Conservation (phyloP, 495 filamentous ascomycete species). For the Lasiosphaeria miniovina region DNA sequence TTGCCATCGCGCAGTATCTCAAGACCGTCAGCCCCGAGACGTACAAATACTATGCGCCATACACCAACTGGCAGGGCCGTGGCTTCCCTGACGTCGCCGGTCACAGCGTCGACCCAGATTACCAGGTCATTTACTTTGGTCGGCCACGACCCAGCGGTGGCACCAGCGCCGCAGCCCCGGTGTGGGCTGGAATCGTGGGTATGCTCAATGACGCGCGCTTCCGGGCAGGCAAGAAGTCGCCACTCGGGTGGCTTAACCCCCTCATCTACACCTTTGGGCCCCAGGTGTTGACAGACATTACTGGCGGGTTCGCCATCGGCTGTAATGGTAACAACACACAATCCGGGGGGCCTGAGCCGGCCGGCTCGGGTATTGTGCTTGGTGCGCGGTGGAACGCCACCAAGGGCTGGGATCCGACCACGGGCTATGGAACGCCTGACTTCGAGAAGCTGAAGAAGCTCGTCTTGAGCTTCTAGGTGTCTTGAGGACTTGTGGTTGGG, state of each 20-base stretch:
- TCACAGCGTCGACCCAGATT: slow-evolving; percentile 44
- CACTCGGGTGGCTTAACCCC: slow-evolving; percentile 67
- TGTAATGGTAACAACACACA: slow-evolving; percentile 43
- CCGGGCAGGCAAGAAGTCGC: slow-evolving; percentile 44
- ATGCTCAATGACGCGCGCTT: slow-evolving; percentile 65
- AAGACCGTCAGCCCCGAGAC: slow-evolving; percentile 44
- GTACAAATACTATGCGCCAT: slow-evolving; percentile 40
- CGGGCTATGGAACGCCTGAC: slow-evolving; percentile 34
- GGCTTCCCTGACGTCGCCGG: slow-evolving; percentile 71
- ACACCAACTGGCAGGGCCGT: slow-evolving; percentile 57
- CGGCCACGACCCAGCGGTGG: slow-evolving; percentile 12
- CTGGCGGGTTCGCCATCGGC: slow-evolving; percentile 48
- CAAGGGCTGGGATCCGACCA: slow-evolving; percentile 26
- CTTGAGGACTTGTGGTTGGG: no score
- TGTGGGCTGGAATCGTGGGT: slow-evolving; percentile 56
- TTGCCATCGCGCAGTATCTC: slow-evolving; percentile 58
- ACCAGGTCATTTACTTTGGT: slow-evolving; percentile 28
- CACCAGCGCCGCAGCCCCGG: slow-evolving; percentile 55
- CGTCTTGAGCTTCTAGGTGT: slow-evolving; percentile 7
- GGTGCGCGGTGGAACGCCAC: slow-evolving; percentile 27
- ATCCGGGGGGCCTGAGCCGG: slow-evolving; percentile 39
- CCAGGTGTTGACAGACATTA: slow-evolving; percentile 55
- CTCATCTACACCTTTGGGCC: slow-evolving; percentile 56
- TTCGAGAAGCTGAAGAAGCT: slow-evolving; percentile 24
- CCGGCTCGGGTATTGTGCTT: slow-evolving; percentile 19